Conservation (phyloP, 305 asterid genomes). For the Fraxinus ornus region DNA sequence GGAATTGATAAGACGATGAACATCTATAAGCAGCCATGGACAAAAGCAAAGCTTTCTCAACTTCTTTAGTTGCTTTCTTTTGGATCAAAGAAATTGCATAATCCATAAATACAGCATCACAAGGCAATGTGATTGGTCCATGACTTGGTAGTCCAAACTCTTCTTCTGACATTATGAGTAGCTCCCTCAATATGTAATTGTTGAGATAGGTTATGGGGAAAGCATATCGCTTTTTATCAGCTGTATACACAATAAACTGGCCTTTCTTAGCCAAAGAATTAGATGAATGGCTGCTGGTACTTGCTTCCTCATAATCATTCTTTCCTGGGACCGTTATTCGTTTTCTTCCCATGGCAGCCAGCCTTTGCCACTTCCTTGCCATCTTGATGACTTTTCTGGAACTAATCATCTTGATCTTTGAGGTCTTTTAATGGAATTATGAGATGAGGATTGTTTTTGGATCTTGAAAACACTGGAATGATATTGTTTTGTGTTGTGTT, state of each 20-base stretch:
- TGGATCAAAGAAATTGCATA: constrained; percentile 26
- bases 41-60: constrained; percentile 29
- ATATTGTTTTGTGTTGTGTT: neutral
- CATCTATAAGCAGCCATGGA: neutral
- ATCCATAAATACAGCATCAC: constrained; percentile 32
- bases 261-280: constrained; percentile 28
- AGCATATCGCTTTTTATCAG: constrained; percentile 28
- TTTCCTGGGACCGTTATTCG: neutral
- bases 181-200: constrained; percentile 26
- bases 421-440: neutral
- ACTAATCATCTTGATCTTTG: constrained; percentile 25
- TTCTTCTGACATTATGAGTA: constrained; percentile 40
- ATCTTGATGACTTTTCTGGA: constrained; percentile 29
- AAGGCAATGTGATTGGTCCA: constrained; percentile 40
- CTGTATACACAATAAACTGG: constrained; percentile 35
- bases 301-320: neutral
- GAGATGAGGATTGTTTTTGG: neutral
- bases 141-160: constrained; percentile 36
- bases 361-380: constrained; percentile 38
- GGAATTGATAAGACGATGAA: neutral
- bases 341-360: neutral
- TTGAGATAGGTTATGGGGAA: constrained; percentile 32
- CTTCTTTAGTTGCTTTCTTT: constrained; percentile 19
- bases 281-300: neutral
- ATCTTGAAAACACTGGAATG: neutral